phyloP scores from a whole-genome alignment of 306 rosid genomes.

The Pterocarpus macrocarpus region DNA sequence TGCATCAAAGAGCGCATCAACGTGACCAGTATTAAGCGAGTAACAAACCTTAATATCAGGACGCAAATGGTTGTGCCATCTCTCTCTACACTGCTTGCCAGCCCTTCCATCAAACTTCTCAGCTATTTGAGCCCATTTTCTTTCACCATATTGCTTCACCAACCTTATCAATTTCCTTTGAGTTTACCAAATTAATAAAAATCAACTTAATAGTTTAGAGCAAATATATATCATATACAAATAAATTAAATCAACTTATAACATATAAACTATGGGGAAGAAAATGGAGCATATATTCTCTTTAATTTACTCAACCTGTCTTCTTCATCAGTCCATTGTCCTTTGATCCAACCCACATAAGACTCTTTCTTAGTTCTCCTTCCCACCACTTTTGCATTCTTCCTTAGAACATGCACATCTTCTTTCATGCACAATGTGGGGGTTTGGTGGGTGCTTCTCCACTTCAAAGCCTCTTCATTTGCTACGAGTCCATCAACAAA shows the following conservation, averaged over 20 bases:
- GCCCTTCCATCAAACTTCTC: conserved; percentile 69
- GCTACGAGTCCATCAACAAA: conserved; percentile 32
- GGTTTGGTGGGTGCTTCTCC: conserved; percentile 41
- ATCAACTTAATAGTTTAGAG: not conserved
- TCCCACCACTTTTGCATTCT: conserved; percentile 33
- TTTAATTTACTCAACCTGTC: conserved; percentile 62
- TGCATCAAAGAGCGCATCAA: not conserved
- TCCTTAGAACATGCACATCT: not conserved
- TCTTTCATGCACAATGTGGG: conserved; percentile 40
- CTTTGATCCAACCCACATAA: conserved; percentile 60
- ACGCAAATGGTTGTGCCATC: conserved; percentile 84
- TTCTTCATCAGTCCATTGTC: conserved; percentile 82
- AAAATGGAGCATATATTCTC: not conserved
- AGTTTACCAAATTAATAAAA: not conserved
- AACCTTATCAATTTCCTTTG: conserved; percentile 57
- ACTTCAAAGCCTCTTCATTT: conserved; percentile 47
- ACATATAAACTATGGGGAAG: not conserved
- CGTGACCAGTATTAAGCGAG: not conserved
- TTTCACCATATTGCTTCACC: conserved; percentile 73
- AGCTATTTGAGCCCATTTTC: conserved; percentile 81
- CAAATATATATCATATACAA: not conserved
- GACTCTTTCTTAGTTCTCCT: conserved; percentile 52
- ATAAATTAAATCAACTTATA: not conserved
- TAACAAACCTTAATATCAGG: conserved; percentile 77
- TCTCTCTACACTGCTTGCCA: conserved; percentile 83